phyloP scores from a whole-genome alignment of 495 filamentous ascomycete genomes.

The Penicillium coprophilum region DNA sequence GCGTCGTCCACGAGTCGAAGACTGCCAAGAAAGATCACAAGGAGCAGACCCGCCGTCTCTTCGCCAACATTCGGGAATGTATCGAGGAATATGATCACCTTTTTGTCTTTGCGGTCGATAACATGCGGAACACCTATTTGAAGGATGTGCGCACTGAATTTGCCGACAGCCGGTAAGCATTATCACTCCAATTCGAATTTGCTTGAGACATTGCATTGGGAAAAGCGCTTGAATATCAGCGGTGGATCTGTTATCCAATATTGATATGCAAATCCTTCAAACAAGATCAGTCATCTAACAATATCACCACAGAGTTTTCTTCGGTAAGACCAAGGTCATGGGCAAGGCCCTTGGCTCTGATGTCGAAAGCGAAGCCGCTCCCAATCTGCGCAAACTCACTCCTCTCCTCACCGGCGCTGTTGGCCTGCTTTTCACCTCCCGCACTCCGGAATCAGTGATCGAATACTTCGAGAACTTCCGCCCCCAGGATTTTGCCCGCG shows the following conservation, averaged over 20 bases:
- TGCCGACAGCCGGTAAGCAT: constrained; percentile 72
- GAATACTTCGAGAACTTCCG: constrained; percentile 66
- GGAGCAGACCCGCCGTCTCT: constrained; percentile 84
- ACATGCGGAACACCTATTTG: constrained; percentile 98
- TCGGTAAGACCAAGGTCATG: constrained; percentile 99
- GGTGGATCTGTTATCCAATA: constrained; percentile 11
- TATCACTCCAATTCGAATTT: neutral
- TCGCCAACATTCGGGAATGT: constrained; percentile 81
- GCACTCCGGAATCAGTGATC: constrained; percentile 58
- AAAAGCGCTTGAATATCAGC: neutral
- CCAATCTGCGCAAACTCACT: constrained; percentile 66
- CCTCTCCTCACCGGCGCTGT: constrained; percentile 76
- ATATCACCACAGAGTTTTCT: constrained; percentile 70
- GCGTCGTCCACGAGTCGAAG: constrained; percentile 83
- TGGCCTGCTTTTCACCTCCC: constrained; percentile 87
- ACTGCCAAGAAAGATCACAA: constrained; percentile 86
- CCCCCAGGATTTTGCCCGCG: constrained; percentile 82
- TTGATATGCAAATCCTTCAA: constrained; percentile 6
- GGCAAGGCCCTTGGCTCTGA: constrained; percentile 79
- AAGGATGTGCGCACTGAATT: constrained; percentile 88
- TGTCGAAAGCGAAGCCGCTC: constrained; percentile 72
- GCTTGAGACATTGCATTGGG: constrained; percentile 3
- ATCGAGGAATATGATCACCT: constrained; percentile 83
- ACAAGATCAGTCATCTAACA: neutral
- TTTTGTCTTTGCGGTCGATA: constrained; percentile 90